Conservation (phyloP, 768 basidiomycete genomes). For the Harrya chromipes region DNA sequence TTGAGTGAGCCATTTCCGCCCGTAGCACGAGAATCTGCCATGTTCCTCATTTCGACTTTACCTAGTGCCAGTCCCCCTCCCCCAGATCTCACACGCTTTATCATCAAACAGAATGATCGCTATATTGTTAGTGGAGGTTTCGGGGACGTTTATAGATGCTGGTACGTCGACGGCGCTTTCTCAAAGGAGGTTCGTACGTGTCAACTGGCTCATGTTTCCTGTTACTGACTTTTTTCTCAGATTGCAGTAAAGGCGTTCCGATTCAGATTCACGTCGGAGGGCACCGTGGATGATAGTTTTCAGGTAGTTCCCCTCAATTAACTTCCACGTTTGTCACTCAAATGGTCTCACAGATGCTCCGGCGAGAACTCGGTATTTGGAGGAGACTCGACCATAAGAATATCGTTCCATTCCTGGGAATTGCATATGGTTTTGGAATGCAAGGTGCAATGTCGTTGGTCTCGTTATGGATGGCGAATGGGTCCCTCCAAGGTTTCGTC, state of each 20-base stretch:
- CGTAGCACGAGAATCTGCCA: no score
- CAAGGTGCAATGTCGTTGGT: conserved; percentile 17
- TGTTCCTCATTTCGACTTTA: no score
- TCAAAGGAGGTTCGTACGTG: no score
- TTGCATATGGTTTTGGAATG: conserved; percentile 26
- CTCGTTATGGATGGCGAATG: background rate
- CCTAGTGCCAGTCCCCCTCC: no score
- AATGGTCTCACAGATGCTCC: background rate
- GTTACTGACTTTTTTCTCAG: background rate
- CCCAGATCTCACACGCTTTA: no score
- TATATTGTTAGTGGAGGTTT: no score
- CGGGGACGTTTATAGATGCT: no score
- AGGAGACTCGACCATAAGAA: background rate
- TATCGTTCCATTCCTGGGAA: conserved; percentile 28
- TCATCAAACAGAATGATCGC: no score
- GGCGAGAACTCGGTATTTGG: background rate
- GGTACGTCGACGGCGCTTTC: no score
- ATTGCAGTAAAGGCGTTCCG: background rate
- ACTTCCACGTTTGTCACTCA: background rate
- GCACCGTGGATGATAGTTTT: background rate
- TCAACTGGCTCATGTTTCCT: background rate
- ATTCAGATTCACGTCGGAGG: background rate
- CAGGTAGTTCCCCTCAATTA: background rate
- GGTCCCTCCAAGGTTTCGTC: background rate
- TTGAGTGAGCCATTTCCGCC: no score